Evolutionary conservation across 805 yeast species (phyloP), one percentile per base, ranked within the genome.

Genomic region (Starmerella sp.): DNA sequence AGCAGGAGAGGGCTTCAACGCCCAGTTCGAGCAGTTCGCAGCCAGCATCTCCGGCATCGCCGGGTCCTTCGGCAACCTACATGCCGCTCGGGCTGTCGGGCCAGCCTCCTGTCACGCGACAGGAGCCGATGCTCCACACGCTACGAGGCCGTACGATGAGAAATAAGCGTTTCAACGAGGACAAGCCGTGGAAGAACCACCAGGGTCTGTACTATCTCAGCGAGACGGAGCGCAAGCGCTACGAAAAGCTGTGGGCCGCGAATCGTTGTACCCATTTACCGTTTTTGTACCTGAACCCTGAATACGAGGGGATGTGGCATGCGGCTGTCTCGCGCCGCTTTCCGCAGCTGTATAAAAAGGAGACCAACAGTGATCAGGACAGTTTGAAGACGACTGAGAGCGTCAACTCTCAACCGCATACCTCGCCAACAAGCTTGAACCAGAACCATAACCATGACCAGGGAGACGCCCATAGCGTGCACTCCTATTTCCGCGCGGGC

Each of bases 151-250:
- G 68, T 53, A 75, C 73, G 57, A 72, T 69, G 34, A 67, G 70
- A 54, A 72, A 71, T 54, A 64, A 72, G 15, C 67, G 68, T 31
- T 89, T 90, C 68, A 84, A 90, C 65, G 95, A 84, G 63, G 86
- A 85, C 57, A 88, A 89, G 68, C 97, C 97, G 0, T 89, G 97
- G 96, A 89, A 90, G 63, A 82, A 83, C 63, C 97, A 88, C 68
- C 73, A 73, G 34, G 85, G 80, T 57, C 73, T 81, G 6, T 63
- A 59, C 66, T 73, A 60, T 67, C 72, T 76, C 37, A 67, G 73
- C 2, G 75, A 70, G n/a, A 59, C 62, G 14, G 97, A 93, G 66
- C 76, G 86, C 56, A 89, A 89, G 66, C 71, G 97, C 39, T 93
- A 91, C 68, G 97, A 90, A 68, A 95, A 95, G 30, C 78, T 93